Conservation (phyloP, 23 red algal species). For the Gracilariopsis chorda region DNA sequence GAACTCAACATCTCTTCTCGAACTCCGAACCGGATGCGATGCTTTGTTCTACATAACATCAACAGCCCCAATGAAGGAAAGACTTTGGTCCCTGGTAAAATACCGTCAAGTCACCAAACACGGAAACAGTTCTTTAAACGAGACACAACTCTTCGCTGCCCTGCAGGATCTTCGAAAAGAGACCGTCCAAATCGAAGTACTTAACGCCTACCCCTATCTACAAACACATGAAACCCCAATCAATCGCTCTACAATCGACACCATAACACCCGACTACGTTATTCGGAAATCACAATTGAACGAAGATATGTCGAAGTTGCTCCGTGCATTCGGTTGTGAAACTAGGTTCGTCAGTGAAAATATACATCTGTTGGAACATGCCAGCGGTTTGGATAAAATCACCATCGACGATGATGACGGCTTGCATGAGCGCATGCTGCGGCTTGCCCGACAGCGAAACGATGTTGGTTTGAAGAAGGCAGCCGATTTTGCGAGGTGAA, state of each 20-base stretch:
- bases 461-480: constrained; percentile 9
- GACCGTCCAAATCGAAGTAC: background rate
- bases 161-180: background rate
- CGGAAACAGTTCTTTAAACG: background rate
- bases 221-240: background rate
- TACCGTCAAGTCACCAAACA: background rate
- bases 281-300: constrained; percentile 3
- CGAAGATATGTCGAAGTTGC: constrained; percentile 5
- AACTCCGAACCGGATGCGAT: background rate
- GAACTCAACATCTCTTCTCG: background rate
- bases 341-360: background rate
- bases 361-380: background rate
- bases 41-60: constrained; percentile 8
- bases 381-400: background rate
- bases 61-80: background rate
- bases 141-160: background rate
- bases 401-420: background rate
- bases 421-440: background rate
- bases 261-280: constrained; percentile 26
- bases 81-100: constrained; percentile 29
- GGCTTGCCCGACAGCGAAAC: background rate
- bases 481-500: background rate
- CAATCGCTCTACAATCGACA: background rate
- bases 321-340: background rate
- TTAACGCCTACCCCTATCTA: background rate